Conservation (phyloP, 1,284 basidiomycete genomes). For the Sporisorium sorghi region DNA sequence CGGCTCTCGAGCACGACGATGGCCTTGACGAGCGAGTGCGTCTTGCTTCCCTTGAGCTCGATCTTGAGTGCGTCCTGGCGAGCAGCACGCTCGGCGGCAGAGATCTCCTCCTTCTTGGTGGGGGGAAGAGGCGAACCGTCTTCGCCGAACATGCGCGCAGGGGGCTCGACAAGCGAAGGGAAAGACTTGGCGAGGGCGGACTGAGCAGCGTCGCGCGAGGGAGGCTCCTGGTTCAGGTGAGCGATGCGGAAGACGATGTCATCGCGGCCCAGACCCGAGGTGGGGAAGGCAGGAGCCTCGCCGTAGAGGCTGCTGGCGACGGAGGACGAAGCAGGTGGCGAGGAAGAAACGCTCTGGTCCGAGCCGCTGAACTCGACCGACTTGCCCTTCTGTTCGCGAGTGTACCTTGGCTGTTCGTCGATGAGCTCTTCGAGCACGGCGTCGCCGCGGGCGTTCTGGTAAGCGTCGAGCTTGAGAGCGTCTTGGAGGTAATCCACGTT, state of each 20-base stretch:
- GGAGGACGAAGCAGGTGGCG: conserved; percentile 20
- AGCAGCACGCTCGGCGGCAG: conserved; percentile 41
- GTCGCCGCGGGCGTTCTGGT: conserved; percentile 13
- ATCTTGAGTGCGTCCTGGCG: conserved; percentile 50
- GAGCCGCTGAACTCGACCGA: conserved; percentile 34
- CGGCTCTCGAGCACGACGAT: conserved; percentile 53
- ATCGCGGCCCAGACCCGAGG: conserved; percentile 28
- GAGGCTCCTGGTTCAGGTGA: conserved; percentile 19
- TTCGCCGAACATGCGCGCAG: conserved; percentile 53
- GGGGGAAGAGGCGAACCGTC: conserved; percentile 47
- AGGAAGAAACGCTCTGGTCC: conserved; percentile 13
- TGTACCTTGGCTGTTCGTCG: conserved; percentile 40
- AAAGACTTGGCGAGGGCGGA: conserved; percentile 29
- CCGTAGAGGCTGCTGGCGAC: conserved; percentile 28
- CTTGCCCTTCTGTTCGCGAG: conserved; percentile 41
- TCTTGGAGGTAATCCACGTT: conserved; percentile 38
- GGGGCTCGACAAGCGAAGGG: conserved; percentile 46
- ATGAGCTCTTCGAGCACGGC: conserved; percentile 34
- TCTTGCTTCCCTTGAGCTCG: conserved; percentile 46
- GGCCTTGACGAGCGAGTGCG: conserved; percentile 54
- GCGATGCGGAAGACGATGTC: conserved; percentile 45
- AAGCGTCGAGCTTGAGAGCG: conserved; percentile 34
- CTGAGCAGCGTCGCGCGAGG: conserved; percentile 26
- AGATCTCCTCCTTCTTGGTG: conserved; percentile 54
- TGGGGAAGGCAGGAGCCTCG: conserved; percentile 20